A percentile compares a stretch with the other conserved stretches of the same genome.
These are phyloP conservation scores for Eucalyptus decipiens DNA, from an alignment of 345 rosid genomes.

Conservation along the genomic window DNA sequence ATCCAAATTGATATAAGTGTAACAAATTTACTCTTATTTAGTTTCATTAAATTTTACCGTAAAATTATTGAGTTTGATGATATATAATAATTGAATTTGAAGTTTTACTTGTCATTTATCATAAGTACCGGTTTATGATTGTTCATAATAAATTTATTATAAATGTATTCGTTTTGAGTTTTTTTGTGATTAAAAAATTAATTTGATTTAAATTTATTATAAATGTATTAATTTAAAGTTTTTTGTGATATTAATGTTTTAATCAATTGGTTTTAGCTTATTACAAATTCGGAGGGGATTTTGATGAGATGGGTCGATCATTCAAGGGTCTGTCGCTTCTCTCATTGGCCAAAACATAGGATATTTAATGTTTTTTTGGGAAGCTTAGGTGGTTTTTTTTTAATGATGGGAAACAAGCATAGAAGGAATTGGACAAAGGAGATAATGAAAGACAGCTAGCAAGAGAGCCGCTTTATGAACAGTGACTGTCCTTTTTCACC, in stretches of 20 bases:
- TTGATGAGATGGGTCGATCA: neutral
- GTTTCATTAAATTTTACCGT: fast-evolving
- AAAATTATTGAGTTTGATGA: too few species aligned
- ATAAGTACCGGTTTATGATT: too few species aligned
- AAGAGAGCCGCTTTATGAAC: neutral
- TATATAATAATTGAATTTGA: too few species aligned
- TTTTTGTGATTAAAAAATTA: too few species aligned
- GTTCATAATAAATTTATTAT: too few species aligned
- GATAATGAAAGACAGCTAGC: neutral
- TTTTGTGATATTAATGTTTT: neutral
- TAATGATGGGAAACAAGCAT: neutral
- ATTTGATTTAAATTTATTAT: too few species aligned
- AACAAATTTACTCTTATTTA: too few species aligned
- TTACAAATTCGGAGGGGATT: neutral
- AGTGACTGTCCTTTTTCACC: neutral
- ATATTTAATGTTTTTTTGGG: neutral
- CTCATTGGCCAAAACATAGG: neutral
- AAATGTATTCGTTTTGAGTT: too few species aligned
- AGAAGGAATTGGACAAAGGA: neutral
- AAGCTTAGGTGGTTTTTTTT: neutral
- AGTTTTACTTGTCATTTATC: too few species aligned
- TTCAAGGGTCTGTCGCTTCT: neutral
- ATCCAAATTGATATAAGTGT: fast-evolving
- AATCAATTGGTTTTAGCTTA: neutral
- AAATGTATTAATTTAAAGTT: too few species aligned